Conservation (phyloP, 371 early-diverging fungal genomes). For the Cokeromyces recurvatus region DNA sequence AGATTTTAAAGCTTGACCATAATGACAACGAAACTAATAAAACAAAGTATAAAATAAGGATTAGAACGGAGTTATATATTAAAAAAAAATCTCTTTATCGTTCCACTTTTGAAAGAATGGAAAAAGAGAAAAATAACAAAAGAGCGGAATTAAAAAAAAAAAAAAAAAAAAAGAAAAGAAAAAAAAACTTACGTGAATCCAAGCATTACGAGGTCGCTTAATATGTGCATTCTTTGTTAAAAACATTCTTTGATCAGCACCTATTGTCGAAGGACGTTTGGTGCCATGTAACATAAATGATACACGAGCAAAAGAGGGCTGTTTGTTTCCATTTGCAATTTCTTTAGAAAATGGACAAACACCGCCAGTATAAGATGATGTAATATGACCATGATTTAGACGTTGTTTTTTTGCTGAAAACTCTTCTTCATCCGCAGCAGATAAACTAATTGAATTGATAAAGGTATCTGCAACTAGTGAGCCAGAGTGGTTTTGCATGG, state of each 20-base stretch:
- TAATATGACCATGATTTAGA: background rate
- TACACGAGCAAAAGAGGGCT: background rate
- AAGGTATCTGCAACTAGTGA: conserved; percentile 15
- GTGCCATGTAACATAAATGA: background rate
- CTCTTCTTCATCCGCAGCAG: background rate
- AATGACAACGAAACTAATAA: conserved; percentile 36
- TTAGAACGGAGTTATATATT: background rate
- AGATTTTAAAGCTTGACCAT: conserved; percentile 26
- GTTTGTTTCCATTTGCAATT: too few species aligned
- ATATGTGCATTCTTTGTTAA: conserved; percentile 31
- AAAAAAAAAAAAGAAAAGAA: background rate
- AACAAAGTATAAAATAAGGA: too few species aligned
- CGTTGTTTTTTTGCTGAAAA: background rate
- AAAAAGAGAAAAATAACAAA: too few species aligned
- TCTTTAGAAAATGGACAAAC: too few species aligned
- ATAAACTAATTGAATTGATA: conserved; percentile 12
- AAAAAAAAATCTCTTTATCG: background rate
- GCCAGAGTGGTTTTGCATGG: conserved; percentile 10
- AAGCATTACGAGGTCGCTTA: conserved; percentile 34
- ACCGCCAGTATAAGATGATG: background rate
- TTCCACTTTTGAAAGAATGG: too few species aligned
- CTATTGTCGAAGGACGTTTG: background rate
- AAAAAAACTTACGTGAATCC: conserved; percentile 26
- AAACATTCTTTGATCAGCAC: conserved; percentile 20
- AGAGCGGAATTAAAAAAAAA: background rate